Conservation (phyloP, 148 eudicot species). For the Rhododendron kiyosumense region DNA sequence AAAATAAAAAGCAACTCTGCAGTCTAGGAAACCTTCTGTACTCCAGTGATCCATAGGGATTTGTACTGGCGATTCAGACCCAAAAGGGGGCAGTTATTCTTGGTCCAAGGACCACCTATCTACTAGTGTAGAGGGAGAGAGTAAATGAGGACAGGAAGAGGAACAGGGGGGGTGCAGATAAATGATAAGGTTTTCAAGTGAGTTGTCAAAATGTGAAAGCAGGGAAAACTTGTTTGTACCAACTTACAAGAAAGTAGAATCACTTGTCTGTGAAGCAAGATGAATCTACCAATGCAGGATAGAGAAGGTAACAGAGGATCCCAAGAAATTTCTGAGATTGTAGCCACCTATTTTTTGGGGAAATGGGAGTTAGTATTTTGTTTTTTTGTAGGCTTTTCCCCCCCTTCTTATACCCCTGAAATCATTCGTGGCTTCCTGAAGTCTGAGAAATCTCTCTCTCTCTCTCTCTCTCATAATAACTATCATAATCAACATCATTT, state of each 20-base stretch:
- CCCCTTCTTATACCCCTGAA: background rate
- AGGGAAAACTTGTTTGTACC: background rate
- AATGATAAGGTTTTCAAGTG: constrained; percentile 18
- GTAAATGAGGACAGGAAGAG: background rate
- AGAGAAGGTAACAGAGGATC: constrained; percentile 16
- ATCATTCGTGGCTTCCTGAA: constrained; percentile 3
- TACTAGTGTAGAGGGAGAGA: background rate
- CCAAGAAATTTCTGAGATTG: constrained; percentile 17
- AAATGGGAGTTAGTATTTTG: background rate
- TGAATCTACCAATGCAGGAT: constrained; percentile 11
- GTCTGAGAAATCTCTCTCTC: constrained; percentile 4
- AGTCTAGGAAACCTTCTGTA: constrained; percentile 11
- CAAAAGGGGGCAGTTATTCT: constrained; percentile 6
- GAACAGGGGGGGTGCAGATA: background rate
- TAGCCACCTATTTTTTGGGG: background rate
- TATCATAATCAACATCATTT: constrained; percentile 26
- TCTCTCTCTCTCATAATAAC: background rate
- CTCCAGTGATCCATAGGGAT: background rate
- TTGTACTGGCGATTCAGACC: constrained; percentile 8
- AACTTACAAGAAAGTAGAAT: constrained; percentile 16
- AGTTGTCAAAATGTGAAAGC: constrained; percentile 32
- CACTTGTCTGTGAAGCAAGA: constrained; percentile 59
- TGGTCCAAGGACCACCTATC: constrained; percentile 9
- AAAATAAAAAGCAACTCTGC: constrained; percentile 7
- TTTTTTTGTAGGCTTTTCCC: background rate